These are phyloP conservation scores for Moringa oleifera DNA, from an alignment of 345 rosid genomes.

Conservation along the genomic window DNA sequence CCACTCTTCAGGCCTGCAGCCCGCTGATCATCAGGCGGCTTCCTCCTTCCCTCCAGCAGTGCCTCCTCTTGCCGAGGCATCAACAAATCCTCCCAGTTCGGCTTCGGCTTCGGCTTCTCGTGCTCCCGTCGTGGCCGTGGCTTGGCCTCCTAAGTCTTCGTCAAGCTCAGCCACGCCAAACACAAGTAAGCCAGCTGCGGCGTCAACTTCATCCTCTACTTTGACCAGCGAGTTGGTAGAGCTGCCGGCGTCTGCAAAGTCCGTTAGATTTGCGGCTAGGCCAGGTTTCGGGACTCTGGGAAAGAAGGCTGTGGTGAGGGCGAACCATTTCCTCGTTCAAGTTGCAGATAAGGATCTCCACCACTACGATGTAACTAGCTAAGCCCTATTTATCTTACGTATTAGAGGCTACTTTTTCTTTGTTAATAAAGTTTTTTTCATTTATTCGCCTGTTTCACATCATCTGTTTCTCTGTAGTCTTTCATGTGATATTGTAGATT, in stretches of 20 bases:
- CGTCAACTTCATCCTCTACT: neutral
- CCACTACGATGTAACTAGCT: slow-evolving; percentile 57
- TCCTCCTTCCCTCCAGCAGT: neutral
- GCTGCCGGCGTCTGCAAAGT: slow-evolving; percentile 47
- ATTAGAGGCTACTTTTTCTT: too few relatives aligned
- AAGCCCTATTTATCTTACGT: neutral
- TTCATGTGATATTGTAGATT: too few relatives aligned
- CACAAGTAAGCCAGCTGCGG: neutral
- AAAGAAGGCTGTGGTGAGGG: slow-evolving; percentile 30
- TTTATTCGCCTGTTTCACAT: too few relatives aligned
- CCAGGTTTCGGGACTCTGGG: slow-evolving; percentile 51
- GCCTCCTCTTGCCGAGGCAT: too few relatives aligned
- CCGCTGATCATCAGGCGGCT: neutral
- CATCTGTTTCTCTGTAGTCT: too few relatives aligned
- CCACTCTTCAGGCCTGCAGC: neutral
- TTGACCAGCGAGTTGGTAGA: neutral
- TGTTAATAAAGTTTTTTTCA: neutral
- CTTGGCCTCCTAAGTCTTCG: neutral
- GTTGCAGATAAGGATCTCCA: slow-evolving; percentile 39
- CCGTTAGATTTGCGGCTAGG: slow-evolving; percentile 21
- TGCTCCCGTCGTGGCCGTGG: neutral
- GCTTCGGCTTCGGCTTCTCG: too few relatives aligned
- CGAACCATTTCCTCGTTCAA: slow-evolving; percentile 63
- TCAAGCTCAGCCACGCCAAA: neutral
- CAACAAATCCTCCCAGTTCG: neutral